These are phyloP conservation scores for Clitoria ternatea DNA, from an alignment of 306 rosid species.

Conservation along the genomic window DNA sequence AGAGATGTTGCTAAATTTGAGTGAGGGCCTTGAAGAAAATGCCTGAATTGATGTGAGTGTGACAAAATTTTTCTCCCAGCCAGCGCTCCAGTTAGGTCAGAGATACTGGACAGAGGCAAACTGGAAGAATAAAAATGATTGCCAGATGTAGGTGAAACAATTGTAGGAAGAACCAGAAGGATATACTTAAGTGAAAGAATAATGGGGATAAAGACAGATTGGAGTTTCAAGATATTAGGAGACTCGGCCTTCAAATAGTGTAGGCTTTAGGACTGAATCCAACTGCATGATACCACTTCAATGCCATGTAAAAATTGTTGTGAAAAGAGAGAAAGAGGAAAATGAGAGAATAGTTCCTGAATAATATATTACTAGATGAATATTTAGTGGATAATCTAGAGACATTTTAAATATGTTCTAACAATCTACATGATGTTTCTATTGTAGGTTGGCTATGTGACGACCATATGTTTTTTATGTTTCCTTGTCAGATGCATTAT, in stretches of 20 bases:
- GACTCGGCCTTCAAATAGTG: neutral
- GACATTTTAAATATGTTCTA: neutral
- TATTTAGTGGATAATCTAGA: neutral
- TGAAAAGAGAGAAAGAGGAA: neutral
- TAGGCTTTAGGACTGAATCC: neutral
- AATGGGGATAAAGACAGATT: neutral
- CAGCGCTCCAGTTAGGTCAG: neutral
- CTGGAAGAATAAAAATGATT: neutral
- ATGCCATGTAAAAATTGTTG: neutral
- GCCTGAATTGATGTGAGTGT: neutral
- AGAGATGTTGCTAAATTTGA: neutral
- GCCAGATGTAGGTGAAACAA: neutral
- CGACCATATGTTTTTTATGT: slow-evolving; percentile 90
- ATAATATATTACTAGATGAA: neutral
- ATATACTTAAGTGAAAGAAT: neutral
- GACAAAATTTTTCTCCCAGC: neutral
- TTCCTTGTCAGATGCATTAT: slow-evolving; percentile 85
- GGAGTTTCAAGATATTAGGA: neutral
- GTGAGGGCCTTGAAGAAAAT: no score
- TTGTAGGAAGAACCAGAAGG: no score
- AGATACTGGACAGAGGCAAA: neutral
- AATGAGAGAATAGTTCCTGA: neutral
- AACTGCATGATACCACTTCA: neutral
- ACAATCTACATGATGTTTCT: slow-evolving; percentile 20
- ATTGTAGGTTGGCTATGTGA: slow-evolving; percentile 91